Evolutionary conservation across 2,329 filamentous ascomycete species (phyloP).

Genomic region (Pestalotiopsis sp.): DNA sequence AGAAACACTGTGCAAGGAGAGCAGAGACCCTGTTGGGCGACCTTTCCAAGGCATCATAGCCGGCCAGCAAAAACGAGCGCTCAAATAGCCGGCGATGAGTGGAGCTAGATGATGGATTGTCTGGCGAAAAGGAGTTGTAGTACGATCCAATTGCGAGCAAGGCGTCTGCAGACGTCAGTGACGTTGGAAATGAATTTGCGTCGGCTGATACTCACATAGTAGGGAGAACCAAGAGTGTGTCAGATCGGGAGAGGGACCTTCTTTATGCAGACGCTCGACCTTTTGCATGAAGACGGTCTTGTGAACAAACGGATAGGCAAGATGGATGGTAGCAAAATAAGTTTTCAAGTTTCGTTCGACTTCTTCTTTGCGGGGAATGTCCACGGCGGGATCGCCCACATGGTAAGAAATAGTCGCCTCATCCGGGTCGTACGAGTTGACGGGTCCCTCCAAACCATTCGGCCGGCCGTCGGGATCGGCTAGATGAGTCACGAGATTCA

Average conservation of each 20-base stretch:
- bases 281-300: conserved; percentile 21
- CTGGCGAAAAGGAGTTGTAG: neutral
- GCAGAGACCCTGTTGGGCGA: conserved; percentile 26
- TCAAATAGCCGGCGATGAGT: neutral
- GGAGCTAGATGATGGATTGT: neutral
- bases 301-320: conserved; percentile 37
- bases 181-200: too few relatives aligned
- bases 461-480: conserved; percentile 15
- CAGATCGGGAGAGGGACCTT: neutral
- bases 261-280: conserved; percentile 4
- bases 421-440: conserved; percentile 29
- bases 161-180: neutral
- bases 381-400: conserved; percentile 8
- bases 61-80: conserved; percentile 21
- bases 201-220: conserved; percentile 26
- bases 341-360: neutral
- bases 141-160: neutral
- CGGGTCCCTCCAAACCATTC: conserved; percentile 16
- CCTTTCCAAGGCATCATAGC: conserved; percentile 24
- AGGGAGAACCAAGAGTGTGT: conserved; percentile 16
- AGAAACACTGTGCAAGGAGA: conserved; percentile 35
- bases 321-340: conserved; percentile 35
- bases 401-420: conserved; percentile 17
- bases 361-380: conserved; percentile 16
- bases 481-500: conserved; percentile 34